Evolutionary conservation across 192 early-diverging fungal species (phyloP), one percentile per base, ranked within the genome.

Genomic region (Coemansia asiatica): DNA sequence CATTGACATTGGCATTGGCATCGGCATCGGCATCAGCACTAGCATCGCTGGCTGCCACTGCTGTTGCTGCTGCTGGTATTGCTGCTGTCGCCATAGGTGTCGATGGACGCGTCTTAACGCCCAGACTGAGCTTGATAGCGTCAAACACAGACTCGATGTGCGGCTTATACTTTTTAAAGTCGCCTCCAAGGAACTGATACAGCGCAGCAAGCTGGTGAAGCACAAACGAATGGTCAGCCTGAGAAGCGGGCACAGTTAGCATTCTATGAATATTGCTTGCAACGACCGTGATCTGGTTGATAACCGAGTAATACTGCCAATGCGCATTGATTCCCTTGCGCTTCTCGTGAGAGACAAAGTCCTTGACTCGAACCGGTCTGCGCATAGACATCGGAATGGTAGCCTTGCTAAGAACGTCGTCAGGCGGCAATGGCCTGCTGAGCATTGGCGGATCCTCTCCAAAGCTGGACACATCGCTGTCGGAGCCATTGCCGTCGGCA

Each of bases 251-350:
- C 6, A 63, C 40, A 18, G 35, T 44, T 44, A 81, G 64, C 48
- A 46, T 71, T 36, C 64, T 70, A 33, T 81, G 71, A 38, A 81
- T 81, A 13, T 60, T 56, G 53, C 73, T 75, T 15, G 79, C 79
- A 5, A 81, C 79, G 0, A 51, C 57, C 1, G 63, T 64, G 10
- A 81, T 75, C 61, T 81, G 79, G 64, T 81, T 81, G 61, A 81
- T 81, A 18, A 81, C 79, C 54, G 74, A 76, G 66, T 76, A 76
- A 64, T 81, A 81, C 67, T 81, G 79, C 79, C 73, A 81, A 65
- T 81, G 79, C 47, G 79, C 79, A 16, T 81, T 76, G 60, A 81
- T 81, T 6, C 79, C 79, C 62, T 60, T 67, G 62, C 71, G 79
- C 33, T 74, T 72, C 56, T 76, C 67, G 54, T 76, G 69, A 56